Evolutionary conservation across 2,329 filamentous ascomycete species (phyloP).

Genomic region (Colletotrichum plurivorum): DNA sequence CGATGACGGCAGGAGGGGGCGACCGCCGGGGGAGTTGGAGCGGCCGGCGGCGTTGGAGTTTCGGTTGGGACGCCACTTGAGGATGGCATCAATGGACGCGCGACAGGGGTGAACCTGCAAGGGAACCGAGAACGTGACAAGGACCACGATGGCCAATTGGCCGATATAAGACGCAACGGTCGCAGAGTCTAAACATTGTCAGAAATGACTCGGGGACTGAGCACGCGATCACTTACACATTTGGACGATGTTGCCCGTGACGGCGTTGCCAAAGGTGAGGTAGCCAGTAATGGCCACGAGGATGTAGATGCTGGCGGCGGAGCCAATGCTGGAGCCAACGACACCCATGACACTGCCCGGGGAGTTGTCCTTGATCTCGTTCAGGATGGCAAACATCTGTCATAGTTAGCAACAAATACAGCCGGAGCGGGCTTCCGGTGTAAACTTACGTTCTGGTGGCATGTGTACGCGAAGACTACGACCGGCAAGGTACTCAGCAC

Average conservation of each 20-base stretch:
- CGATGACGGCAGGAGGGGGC: conserved; percentile 57
- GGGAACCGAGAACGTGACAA: conserved; percentile 97
- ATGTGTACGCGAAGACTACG: conserved; percentile 99
- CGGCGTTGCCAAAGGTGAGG: conserved; percentile 91
- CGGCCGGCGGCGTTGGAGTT: conserved; percentile 54
- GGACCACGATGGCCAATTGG: conserved; percentile 93
- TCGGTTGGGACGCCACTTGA: conserved; percentile 85
- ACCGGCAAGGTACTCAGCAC: conserved; percentile 91
- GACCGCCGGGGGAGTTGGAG: conserved; percentile 57
- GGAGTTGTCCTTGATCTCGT: conserved; percentile 90
- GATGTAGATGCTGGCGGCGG: conserved; percentile 88
- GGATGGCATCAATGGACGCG: conserved; percentile 93
- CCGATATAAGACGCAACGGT: conserved; percentile 91
- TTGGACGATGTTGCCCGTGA: conserved; percentile 92
- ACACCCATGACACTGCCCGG: conserved; percentile 83
- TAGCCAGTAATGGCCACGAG: conserved; percentile 96
- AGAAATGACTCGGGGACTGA: conserved; percentile 36
- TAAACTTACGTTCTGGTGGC: conserved; percentile 88
- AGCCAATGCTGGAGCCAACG: conserved; percentile 86
- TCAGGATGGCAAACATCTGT: conserved; percentile 98
- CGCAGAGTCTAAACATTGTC: conserved; percentile 67
- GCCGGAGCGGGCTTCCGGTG: neutral
- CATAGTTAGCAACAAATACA: conserved; percentile 45
- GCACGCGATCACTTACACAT: conserved; percentile 76
- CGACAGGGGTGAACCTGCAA: conserved; percentile 96